These are phyloP conservation scores for Camellia sinensis DNA, from an alignment of 148 eudicot genomes.

Conservation along the genomic window DNA sequence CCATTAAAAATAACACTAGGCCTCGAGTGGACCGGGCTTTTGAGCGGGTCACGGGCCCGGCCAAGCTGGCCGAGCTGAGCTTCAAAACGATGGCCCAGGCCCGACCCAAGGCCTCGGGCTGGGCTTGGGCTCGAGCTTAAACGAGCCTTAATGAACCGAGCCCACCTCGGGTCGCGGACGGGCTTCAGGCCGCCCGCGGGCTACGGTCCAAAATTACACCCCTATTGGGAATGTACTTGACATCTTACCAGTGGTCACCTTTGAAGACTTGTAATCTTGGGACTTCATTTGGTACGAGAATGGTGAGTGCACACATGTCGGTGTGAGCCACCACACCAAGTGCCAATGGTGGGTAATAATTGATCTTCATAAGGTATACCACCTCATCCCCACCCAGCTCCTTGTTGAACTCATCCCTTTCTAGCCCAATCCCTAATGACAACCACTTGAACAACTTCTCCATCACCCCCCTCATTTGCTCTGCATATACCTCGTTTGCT, in stretches of 20 bases:
- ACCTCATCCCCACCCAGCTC: slow-evolving; percentile 50
- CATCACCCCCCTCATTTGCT: slow-evolving; percentile 34
- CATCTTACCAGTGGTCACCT: slow-evolving; percentile 65
- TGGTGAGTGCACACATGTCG: slow-evolving; percentile 51
- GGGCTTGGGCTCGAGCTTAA: too few species aligned
- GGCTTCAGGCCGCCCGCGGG: too few species aligned
- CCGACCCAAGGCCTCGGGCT: too few species aligned
- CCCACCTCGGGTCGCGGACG: too few species aligned
- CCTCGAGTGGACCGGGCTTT: too few species aligned
- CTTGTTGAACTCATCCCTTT: slow-evolving; percentile 31
- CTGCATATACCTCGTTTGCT: slow-evolving; percentile 54
- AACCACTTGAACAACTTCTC: slow-evolving; percentile 46
- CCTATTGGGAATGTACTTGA: slow-evolving; percentile 54
- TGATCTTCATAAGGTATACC: slow-evolving; percentile 56
- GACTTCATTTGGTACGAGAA: slow-evolving; percentile 66
- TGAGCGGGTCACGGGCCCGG: too few species aligned
- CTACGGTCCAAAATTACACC: too few species aligned
- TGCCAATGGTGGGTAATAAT: slow-evolving; percentile 74
- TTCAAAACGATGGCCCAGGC: too few species aligned
- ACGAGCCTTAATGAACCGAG: too few species aligned
- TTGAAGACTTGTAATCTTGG: slow-evolving; percentile 67
- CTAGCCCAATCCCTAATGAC: slow-evolving; percentile 55
- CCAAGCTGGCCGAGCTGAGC: too few species aligned
- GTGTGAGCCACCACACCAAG: slow-evolving; percentile 67
- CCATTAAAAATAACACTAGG: too few species aligned